These are phyloP conservation scores for Pseudohalonectria lignicola DNA, from an alignment of 2,329 filamentous ascomycete genomes.

Conservation along the genomic window DNA sequence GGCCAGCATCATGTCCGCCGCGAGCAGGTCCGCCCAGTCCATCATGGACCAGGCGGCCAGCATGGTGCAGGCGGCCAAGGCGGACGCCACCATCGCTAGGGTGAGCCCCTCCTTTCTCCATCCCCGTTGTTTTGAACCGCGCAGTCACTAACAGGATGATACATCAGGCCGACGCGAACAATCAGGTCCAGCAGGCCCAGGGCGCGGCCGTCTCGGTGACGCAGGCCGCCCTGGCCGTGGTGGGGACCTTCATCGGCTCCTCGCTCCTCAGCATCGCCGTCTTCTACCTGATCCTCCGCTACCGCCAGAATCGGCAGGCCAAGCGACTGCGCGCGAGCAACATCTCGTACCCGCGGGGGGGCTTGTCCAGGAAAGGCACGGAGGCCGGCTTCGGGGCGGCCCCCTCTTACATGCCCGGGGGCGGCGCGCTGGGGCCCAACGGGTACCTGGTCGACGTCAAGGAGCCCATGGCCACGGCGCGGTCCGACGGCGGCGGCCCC, in stretches of 20 bases:
- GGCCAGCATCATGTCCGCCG: constrained; percentile 14
- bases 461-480: constrained; percentile 6
- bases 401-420: not conserved
- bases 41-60: constrained; percentile 13
- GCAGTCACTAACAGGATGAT: not conserved
- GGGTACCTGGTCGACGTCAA: constrained; percentile 15
- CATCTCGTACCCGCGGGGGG: constrained; percentile 12
- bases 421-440: constrained; percentile 1
- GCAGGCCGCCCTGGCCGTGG: constrained; percentile 28
- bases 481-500: not conserved
- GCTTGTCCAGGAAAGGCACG: no score
- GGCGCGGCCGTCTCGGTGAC: constrained; percentile 27
- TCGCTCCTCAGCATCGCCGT: constrained; percentile 25
- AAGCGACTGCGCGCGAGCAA: constrained; percentile 5
- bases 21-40: constrained; percentile 12
- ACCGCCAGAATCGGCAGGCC: constrained; percentile 12
- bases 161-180: constrained; percentile 19
- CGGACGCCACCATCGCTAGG: constrained; percentile 17
- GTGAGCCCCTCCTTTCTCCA: constrained; percentile 9
- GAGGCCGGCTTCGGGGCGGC: not conserved
- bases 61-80: constrained; percentile 17
- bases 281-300: constrained; percentile 23
- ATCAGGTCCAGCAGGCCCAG: constrained; percentile 21
- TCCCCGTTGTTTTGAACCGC: not conserved
- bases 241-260: constrained; percentile 29